Conservation (phyloP, 129 eudicot species). For the Chrysanthemum makinoi region DNA sequence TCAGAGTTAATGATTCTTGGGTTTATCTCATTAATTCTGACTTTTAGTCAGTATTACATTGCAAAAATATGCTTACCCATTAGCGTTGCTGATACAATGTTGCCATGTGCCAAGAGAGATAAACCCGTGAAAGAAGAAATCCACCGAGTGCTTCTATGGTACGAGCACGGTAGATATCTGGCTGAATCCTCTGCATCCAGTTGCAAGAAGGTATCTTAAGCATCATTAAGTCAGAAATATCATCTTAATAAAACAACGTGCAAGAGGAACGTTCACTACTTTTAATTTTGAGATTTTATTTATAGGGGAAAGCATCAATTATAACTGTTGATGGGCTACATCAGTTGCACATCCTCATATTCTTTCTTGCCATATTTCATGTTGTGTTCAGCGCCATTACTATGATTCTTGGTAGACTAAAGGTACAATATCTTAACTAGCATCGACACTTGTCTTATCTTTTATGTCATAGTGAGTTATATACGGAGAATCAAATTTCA, state of each 20-base stretch:
- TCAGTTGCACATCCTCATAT: neutral
- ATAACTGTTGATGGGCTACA: neutral
- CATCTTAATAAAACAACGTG: too few relatives aligned
- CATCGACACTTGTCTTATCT: too few relatives aligned
- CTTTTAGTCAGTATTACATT: slow-evolving; percentile 68
- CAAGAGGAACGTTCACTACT: too few relatives aligned
- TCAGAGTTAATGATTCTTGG: slow-evolving; percentile 94
- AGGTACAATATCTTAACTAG: neutral
- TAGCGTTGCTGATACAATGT: slow-evolving; percentile 52
- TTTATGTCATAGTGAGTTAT: too few relatives aligned
- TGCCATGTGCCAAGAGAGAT: slow-evolving; percentile 51
- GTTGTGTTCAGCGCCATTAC: neutral
- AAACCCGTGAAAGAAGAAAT: slow-evolving; percentile 5
- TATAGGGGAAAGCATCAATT: neutral
- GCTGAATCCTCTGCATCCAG: slow-evolving; percentile 18
- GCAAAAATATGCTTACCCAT: slow-evolving; percentile 66
- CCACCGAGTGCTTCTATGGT: slow-evolving; percentile 47
- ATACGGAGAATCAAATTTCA: too few relatives aligned
- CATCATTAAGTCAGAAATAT: too few relatives aligned
- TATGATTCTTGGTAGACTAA: slow-evolving; percentile 1
- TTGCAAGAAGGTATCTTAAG: slow-evolving; percentile 38
- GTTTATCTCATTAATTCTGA: slow-evolving; percentile 65
- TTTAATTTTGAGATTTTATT: neutral
- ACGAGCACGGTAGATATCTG: slow-evolving; percentile 31
- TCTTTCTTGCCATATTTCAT: neutral